These are phyloP conservation scores for Solanum corneliomulleri DNA, from an alignment of 257 asterid species.

Conservation along the genomic window DNA sequence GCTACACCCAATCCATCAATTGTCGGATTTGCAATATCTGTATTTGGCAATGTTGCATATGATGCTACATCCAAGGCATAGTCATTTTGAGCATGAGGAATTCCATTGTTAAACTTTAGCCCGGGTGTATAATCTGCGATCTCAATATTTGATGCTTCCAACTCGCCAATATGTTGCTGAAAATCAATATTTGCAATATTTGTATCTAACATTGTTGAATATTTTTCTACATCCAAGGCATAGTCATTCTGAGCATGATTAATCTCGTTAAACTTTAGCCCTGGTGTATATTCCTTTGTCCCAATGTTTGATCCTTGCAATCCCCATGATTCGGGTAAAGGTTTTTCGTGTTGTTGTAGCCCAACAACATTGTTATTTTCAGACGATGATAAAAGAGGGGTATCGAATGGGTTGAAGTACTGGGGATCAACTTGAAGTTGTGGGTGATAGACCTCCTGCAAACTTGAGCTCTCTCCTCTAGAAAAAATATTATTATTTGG, in stretches of 20 bases:
- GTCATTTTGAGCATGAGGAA: background rate
- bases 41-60: background rate
- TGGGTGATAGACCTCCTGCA: background rate
- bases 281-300: background rate
- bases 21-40: too few species aligned
- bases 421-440: background rate
- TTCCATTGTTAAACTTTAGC: background rate
- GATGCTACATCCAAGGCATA: background rate
- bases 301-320: background rate
- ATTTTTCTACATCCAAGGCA: background rate
- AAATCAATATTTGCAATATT: too few species aligned
- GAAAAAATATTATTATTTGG: background rate
- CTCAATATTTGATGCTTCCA: background rate
- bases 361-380: background rate
- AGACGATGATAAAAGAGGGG: background rate
- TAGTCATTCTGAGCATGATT: background rate
- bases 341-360: background rate
- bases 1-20: too few species aligned
- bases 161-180: background rate
- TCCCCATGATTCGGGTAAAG: background rate
- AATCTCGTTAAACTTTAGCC: background rate
- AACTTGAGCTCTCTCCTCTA: background rate
- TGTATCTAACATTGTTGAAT: background rate
- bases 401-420: background rate
- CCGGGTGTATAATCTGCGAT: background rate